A percentile compares a stretch with the other conserved stretches of the same genome.
These are phyloP conservation scores for Sherardia arvensis DNA, from an alignment of 257 asterid genomes.

Conservation along the genomic window DNA sequence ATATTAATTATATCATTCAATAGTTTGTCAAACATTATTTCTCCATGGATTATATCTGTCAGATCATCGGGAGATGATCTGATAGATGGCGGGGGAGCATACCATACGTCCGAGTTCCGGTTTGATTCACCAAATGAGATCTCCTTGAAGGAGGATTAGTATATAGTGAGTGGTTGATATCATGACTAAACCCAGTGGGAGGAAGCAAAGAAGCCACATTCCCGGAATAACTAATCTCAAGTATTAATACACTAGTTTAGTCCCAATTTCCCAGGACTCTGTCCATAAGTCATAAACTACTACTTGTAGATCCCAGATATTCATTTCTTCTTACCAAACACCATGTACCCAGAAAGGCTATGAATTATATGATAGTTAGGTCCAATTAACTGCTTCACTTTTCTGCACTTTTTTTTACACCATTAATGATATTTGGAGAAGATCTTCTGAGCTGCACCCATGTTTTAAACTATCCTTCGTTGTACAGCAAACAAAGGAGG, in stretches of 20 bases:
- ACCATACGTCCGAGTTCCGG: not conserved
- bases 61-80: too few species aligned
- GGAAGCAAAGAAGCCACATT: constrained; percentile 1
- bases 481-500: constrained; percentile 15
- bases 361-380: constrained; percentile 12
- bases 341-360: too few species aligned
- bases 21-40: too few species aligned
- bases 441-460: constrained; percentile 24
- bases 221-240: constrained; percentile 6
- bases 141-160: not conserved
- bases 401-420: constrained; percentile 6
- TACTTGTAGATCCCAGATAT: constrained; percentile 37
- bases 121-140: not conserved
- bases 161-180: not conserved
- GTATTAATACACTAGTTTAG: constrained; percentile 9
- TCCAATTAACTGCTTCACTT: constrained; percentile 18
- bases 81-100: too few species aligned
- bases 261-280: constrained; percentile 41
- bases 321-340: not conserved
- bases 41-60: not conserved
- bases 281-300: constrained; percentile 25
- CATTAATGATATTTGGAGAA: constrained; percentile 12
- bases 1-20: too few species aligned
- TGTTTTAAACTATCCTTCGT: constrained; percentile 10
- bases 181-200: constrained; percentile 1